phyloP scores from a whole-genome alignment of 2,329 filamentous ascomycete species.

The Pseudogymnoascus sp. region DNA sequence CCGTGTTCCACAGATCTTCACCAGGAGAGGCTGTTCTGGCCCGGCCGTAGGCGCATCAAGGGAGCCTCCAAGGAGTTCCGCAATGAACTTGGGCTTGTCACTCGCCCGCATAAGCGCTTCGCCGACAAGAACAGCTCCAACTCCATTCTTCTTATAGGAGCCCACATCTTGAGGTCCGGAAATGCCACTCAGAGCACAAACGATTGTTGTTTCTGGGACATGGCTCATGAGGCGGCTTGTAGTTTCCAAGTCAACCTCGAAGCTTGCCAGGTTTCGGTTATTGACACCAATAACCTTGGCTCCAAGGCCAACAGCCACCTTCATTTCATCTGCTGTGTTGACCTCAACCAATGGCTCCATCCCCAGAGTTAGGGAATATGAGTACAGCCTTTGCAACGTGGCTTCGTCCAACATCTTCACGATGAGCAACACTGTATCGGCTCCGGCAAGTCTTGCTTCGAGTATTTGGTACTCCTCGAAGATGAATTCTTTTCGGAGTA shows the following conservation, averaged over 20 bases:
- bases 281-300: conserved; percentile 93
- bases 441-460: conserved; percentile 83
- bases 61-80: conserved; percentile 62
- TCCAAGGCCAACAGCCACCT: conserved; percentile 73
- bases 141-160: conserved; percentile 78
- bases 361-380: conserved; percentile 78
- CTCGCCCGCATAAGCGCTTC: conserved; percentile 91
- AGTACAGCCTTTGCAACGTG: conserved; percentile 68
- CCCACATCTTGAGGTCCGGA: conserved; percentile 80
- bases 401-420: conserved; percentile 90
- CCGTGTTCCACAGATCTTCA: conserved; percentile 93
- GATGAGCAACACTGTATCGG: conserved; percentile 89
- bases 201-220: conserved; percentile 75
- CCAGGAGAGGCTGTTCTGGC: conserved; percentile 45
- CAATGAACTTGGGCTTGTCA: conserved; percentile 75
- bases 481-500: conserved; percentile 92
- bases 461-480: conserved; percentile 98
- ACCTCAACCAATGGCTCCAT: conserved; percentile 99
- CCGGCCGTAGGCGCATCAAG: conserved; percentile 25
- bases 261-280: conserved; percentile 91
- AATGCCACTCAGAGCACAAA: conserved; percentile 92
- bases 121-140: conserved; percentile 87
- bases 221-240: conserved; percentile 80
- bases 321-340: conserved; percentile 89
- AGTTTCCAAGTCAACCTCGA: conserved; percentile 90